phyloP scores from a whole-genome alignment of 2,329 filamentous ascomycete species.

The Tolypocladium tundrense region DNA sequence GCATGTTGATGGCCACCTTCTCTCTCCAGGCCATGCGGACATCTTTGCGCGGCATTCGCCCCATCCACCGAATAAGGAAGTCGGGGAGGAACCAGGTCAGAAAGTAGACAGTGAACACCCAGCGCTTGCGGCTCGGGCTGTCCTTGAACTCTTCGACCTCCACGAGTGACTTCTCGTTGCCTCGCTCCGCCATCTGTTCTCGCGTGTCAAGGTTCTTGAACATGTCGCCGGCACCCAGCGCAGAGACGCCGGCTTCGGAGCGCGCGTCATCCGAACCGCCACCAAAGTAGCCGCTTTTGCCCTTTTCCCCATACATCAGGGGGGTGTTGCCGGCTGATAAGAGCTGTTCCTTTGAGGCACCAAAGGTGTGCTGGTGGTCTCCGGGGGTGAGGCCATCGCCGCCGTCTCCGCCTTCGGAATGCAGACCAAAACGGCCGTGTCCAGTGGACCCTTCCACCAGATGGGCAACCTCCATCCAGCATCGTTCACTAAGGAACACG shows the following conservation, averaged over 20 bases:
- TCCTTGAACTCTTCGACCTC: slow-evolving; percentile 80
- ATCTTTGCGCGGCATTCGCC: slow-evolving; percentile 85
- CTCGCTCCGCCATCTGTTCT: slow-evolving; percentile 90
- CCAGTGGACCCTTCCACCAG: slow-evolving; percentile 53
- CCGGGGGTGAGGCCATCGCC: slow-evolving; percentile 52
- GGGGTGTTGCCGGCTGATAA: slow-evolving; percentile 41
- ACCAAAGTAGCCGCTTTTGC: slow-evolving; percentile 70
- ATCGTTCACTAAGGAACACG: slow-evolving; percentile 89
- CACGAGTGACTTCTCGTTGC: slow-evolving; percentile 79
- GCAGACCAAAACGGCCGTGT: slow-evolving; percentile 24
- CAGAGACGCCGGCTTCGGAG: slow-evolving; percentile 87
- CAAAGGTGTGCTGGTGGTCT: slow-evolving; percentile 46
- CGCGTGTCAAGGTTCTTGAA: slow-evolving; percentile 93
- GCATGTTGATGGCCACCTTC: slow-evolving; percentile 93
- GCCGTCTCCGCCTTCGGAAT: slow-evolving; percentile 48
- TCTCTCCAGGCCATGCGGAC: slow-evolving; percentile 90
- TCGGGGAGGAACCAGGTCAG: slow-evolving; percentile 86
- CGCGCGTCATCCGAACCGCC: slow-evolving; percentile 68
- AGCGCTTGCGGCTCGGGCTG: slow-evolving; percentile 75
- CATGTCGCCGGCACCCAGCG: slow-evolving; percentile 88
- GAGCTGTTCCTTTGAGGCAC: slow-evolving; percentile 51
- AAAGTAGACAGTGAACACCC: slow-evolving; percentile 74
- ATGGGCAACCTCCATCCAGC: slow-evolving; percentile 84
- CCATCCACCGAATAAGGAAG: slow-evolving; percentile 64
- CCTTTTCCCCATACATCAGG: slow-evolving; percentile 64